phyloP scores from a whole-genome alignment of 2,329 filamentous ascomycete species.

The Aspergillus vadensis region DNA sequence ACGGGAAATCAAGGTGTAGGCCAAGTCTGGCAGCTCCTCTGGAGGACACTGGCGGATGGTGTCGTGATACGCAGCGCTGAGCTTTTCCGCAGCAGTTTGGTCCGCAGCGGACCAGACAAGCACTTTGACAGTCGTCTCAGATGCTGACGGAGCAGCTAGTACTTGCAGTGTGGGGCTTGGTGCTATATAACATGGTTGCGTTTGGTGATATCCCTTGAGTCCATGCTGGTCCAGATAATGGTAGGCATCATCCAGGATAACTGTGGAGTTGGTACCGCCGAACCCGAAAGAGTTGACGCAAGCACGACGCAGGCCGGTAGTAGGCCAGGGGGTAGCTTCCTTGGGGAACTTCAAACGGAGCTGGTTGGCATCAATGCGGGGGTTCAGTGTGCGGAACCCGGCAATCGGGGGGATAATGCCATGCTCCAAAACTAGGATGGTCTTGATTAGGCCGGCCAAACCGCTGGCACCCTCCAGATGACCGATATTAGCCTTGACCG shows the following conservation, averaged over 20 bases:
- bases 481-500: background rate
- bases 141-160: background rate
- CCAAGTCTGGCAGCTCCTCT: background rate
- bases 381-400: background rate
- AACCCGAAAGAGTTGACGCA: slow-evolving; percentile 8
- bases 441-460: background rate
- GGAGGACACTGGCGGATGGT: background rate
- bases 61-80: background rate
- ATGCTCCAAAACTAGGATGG: background rate
- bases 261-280: slow-evolving; percentile 3
- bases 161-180: background rate
- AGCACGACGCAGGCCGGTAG: background rate
- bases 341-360: background rate
- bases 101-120: slow-evolving; percentile 1
- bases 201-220: background rate
- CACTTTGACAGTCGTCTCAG: background rate
- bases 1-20: background rate
- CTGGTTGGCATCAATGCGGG: background rate
- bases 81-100: background rate
- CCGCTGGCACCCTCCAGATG: background rate
- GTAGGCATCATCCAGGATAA: background rate
- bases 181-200: background rate
- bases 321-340: slow-evolving; percentile 1
- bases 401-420: background rate
- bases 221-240: background rate